phyloP scores from a whole-genome alignment of 2,329 filamentous ascomycete species.

The Domatiomyces catenatus region DNA sequence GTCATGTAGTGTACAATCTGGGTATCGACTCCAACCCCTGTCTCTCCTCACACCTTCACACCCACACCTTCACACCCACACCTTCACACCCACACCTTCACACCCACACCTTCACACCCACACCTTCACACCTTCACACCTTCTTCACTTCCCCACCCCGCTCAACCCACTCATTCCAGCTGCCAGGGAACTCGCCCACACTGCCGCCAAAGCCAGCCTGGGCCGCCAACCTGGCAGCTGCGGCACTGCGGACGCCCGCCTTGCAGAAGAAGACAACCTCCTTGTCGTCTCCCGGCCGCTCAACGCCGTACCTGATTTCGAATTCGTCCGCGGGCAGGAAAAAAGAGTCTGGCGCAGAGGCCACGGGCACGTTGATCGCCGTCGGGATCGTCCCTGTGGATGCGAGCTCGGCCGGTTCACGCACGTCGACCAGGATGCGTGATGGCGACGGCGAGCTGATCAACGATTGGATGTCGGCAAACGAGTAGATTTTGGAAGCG shows the following conservation, averaged over 20 bases:
- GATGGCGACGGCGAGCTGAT: conserved; percentile 7
- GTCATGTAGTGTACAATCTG: no score
- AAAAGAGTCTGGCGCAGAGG: conserved; percentile 60
- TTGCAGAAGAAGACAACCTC: conserved; percentile 74
- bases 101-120: no score
- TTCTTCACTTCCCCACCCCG: conserved; percentile 50
- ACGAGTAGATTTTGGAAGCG: conserved; percentile 11
- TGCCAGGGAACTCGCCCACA: conserved; percentile 35
- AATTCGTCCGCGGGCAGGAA: conserved; percentile 67
- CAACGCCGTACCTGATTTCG: conserved; percentile 63
- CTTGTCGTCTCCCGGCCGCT: conserved; percentile 43
- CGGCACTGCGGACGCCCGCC: conserved; percentile 65
- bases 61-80: no score
- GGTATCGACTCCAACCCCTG: no score
- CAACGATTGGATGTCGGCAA: conserved; percentile 13
- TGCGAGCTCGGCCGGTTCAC: conserved; percentile 32
- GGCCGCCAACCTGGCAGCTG: conserved; percentile 61
- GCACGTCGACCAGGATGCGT: conserved; percentile 27
- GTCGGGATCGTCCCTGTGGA: conserved; percentile 51
- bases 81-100: no score
- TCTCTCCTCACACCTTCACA: no score
- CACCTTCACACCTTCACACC: conserved; percentile 19
- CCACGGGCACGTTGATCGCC: conserved; percentile 69
- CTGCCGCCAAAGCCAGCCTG: conserved; percentile 61
- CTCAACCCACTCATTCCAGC: conserved; percentile 60